Percentiles rank a stretch among this genome's conserved stretches.
Evolutionary conservation across 1,284 basidiomycete genomes (phyloP).

Genomic region (Ganoderma leucocontextum): DNA sequence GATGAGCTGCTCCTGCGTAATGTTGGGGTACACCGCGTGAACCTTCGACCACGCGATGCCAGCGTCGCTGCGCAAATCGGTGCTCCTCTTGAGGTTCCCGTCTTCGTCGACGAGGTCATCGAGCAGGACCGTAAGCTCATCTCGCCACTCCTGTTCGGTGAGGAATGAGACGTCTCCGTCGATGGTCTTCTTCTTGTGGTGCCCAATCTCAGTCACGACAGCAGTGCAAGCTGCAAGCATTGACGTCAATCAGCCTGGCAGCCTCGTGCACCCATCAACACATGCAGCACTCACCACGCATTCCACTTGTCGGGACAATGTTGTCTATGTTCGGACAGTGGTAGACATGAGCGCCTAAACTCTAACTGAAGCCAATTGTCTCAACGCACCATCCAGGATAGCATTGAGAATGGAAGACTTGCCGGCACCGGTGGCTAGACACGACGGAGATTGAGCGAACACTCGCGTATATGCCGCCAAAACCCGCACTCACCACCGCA

Average conservation of each 20-base stretch:
- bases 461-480: conserved; percentile 2
- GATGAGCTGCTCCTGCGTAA: conserved; percentile 55
- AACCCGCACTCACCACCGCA: conserved; percentile 56
- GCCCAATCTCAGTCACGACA: conserved; percentile 68
- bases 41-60: conserved; percentile 72
- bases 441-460: background rate
- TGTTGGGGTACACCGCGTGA: conserved; percentile 65
- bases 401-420: conserved; percentile 70
- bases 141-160: conserved; percentile 61
- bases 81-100: conserved; percentile 58
- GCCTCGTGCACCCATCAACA: conserved; percentile 1
- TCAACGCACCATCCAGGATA: conserved; percentile 59
- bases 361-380: background rate
- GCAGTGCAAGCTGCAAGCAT: conserved; percentile 63
- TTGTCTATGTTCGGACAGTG: conserved; percentile 50
- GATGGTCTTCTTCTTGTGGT: conserved; percentile 61
- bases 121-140: conserved; percentile 60
- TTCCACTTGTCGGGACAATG: conserved; percentile 70
- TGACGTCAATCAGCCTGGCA: conserved; percentile 10
- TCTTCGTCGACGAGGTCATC: conserved; percentile 67
- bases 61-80: conserved; percentile 64
- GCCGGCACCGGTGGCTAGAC: conserved; percentile 64
- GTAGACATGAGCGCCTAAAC: conserved; percentile 2
- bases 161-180: conserved; percentile 68
- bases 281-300: conserved; percentile 55